Base-by-base conservation (phyloP, 2,329 filamentous ascomycete species). In the Fusarium sp. region DNA sequence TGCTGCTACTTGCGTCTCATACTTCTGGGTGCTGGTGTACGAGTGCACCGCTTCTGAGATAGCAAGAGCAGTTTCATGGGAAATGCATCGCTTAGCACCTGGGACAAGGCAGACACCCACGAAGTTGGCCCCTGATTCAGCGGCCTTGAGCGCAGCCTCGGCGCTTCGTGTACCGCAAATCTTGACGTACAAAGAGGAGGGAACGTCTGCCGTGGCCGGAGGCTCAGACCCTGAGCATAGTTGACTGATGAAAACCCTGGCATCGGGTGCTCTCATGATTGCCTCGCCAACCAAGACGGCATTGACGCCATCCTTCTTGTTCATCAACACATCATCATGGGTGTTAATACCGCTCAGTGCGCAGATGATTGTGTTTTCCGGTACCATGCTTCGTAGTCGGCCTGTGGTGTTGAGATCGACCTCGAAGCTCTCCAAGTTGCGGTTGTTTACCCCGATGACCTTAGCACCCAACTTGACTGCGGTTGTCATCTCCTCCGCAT, bases 361-460 rank as follows among this genome's bases (percentile, higher is more conserved):
- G 78, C 94, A 98, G 30, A 99, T 91, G 65, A 97, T 91, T 4
- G 94, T 97, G 59, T 90, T 92, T 68, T 93, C 89, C 3, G 94
- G 92, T 4, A 98, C 95, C 83, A 95, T 91, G 75, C 91, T 91
- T 81, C 97, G 93, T 51, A 99, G 84, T 27, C 95, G 91, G 76
- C 92, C 94, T 2, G 95, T 97, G 1, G 95, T 99, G 66, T 93
- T 91, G 68, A 99, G 88, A 79, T 99, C 97, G 18, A 99, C 96
- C 78, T 98, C 95, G 75, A 99, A 99, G 76, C 92, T 98, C 73
- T 95, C 95, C 12, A 99, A 86, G 77, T 99, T 97, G 59, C 96
- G 91, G 83, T 99, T 99, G 83, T 99, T 99, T 73, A 99, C 96
- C 28, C 96, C 96, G 75, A 99, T 97, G 39, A 94, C 95, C 81